Evolutionary conservation across 2,329 filamentous ascomycete genomes (phyloP).

Genomic region (Neonectria hederae): DNA sequence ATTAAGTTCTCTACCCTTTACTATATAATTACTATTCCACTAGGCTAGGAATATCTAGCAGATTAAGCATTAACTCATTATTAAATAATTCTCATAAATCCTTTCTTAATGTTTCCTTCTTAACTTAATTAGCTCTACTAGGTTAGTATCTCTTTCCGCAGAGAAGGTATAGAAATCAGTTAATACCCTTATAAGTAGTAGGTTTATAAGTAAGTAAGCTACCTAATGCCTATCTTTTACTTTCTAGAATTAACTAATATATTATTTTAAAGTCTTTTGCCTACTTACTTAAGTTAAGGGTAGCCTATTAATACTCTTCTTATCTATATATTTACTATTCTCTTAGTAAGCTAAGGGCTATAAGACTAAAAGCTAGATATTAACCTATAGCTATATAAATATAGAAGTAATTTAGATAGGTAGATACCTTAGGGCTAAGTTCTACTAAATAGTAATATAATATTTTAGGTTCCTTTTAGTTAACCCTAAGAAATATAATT

Average conservation of each 20-base stretch:
- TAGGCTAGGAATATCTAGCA: background rate
- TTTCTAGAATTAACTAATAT: background rate
- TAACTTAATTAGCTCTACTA: background rate
- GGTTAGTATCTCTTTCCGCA: background rate
- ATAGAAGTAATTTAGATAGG: conserved; percentile 30
- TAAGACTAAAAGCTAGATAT: conserved; percentile 43
- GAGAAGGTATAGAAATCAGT: background rate
- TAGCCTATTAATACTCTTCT: background rate
- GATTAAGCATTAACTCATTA: background rate
- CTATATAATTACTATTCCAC: background rate
- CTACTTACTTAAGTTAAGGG: background rate
- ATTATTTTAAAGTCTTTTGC: background rate
- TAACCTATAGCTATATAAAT: conserved; percentile 43
- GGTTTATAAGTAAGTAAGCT: background rate
- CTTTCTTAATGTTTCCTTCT: background rate
- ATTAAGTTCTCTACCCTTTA: background rate
- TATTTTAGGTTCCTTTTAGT: conserved; percentile 40
- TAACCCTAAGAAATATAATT: conserved; percentile 54
- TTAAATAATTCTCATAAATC: background rate
- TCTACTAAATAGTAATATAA: conserved; percentile 47
- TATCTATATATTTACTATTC: background rate
- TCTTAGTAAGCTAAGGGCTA: conserved; percentile 36
- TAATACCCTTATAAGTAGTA: background rate
- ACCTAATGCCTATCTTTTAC: background rate
- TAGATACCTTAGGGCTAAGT: conserved; percentile 38